These are phyloP conservation scores for Tritrichomonas foetus DNA, from an alignment of 208 protist species.

Conservation along the genomic window DNA sequence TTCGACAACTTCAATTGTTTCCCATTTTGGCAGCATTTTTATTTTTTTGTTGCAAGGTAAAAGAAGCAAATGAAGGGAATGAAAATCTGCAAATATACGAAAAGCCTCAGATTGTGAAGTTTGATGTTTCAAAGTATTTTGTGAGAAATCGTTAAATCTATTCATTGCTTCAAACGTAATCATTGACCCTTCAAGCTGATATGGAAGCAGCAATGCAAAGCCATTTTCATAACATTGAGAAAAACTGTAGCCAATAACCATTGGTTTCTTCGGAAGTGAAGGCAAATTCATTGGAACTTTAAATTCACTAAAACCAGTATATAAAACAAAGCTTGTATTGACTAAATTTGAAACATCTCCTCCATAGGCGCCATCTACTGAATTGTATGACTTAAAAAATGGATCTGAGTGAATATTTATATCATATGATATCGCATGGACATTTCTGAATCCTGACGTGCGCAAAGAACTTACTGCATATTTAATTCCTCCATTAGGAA, in stretches of 20 bases:
- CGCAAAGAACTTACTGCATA: not conserved
- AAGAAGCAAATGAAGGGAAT: not conserved
- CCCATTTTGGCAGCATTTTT: not conserved
- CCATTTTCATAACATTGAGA: not conserved
- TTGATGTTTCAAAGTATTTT: not conserved
- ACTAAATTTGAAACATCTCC: not conserved
- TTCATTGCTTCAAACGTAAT: not conserved
- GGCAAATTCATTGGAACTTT: not conserved
- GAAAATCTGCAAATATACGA: not conserved
- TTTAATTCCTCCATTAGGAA: not conserved
- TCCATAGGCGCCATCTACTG: not conserved
- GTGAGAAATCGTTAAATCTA: not conserved
- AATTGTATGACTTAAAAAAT: not conserved
- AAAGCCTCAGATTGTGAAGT: not conserved
- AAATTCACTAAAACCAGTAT: not conserved
- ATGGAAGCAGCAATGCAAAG: not conserved
- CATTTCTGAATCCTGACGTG: not conserved
- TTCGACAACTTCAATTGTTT: not conserved
- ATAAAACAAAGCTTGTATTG: not conserved
- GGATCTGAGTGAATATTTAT: not conserved
- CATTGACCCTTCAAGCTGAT: not conserved
- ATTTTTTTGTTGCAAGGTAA: not conserved
- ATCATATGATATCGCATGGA: not conserved
- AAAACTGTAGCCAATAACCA: not conserved
- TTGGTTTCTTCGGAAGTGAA: not conserved